Evolutionary conservation across 306 rosid species (phyloP).

Genomic region (Lathyrus aphaca): DNA sequence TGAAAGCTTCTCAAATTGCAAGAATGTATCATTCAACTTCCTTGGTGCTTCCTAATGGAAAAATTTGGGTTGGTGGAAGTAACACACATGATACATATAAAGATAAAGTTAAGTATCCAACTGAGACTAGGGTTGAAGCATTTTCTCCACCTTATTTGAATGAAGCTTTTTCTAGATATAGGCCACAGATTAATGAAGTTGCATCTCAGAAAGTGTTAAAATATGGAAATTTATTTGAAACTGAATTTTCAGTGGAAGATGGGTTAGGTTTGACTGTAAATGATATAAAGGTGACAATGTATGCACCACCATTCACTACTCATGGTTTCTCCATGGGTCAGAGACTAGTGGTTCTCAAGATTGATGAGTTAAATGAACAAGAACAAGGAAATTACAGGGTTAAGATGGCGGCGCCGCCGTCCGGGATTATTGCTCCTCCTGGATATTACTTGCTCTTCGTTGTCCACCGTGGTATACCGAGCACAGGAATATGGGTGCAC

Average conservation of each 20-base stretch:
- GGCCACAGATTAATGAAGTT: constrained; percentile 45
- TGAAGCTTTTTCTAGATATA: neutral
- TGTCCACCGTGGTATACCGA: constrained; percentile 79
- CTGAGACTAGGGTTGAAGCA: constrained; percentile 74
- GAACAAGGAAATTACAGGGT: constrained; percentile 22
- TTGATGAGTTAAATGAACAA: neutral
- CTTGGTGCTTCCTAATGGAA: constrained; percentile 63
- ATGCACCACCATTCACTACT: constrained; percentile 83
- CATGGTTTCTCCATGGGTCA: constrained; percentile 90
- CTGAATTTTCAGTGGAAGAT: constrained; percentile 39
- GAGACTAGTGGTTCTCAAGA: constrained; percentile 56
- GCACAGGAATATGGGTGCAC: constrained; percentile 68
- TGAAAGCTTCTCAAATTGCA: constrained; percentile 47
- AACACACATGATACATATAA: constrained; percentile 63
- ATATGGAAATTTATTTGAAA: constrained; percentile 41
- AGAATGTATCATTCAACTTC: constrained; percentile 86
- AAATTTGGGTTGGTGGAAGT: constrained; percentile 68
- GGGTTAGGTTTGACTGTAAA: neutral
- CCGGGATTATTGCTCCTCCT: constrained; percentile 66
- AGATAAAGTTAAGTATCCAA: constrained; percentile 52
- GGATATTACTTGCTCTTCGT: constrained; percentile 75
- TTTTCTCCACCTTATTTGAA: constrained; percentile 82
- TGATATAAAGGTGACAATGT: constrained; percentile 64
- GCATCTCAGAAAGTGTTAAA: neutral
- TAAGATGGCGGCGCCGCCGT: constrained; percentile 53